These are phyloP conservation scores for Medicago ruthenica DNA, from an alignment of 306 rosid genomes.

Conservation along the genomic window DNA sequence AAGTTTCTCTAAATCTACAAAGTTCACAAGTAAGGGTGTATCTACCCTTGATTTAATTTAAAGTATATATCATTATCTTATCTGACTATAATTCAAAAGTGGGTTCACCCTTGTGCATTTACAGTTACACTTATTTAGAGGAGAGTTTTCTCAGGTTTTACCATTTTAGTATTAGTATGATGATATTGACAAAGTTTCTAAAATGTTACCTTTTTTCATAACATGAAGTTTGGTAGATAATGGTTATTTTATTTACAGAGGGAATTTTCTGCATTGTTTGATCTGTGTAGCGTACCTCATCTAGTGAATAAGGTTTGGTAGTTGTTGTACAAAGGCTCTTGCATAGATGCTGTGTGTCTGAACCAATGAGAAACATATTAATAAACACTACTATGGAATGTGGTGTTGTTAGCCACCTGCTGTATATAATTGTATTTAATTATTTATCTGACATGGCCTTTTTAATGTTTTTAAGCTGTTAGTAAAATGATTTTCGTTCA, in stretches of 20 bases:
- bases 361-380: conserved; percentile 17
- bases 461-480: conserved; percentile 1
- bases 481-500: conserved; percentile 25
- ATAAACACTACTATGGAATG: background rate
- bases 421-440: conserved; percentile 14
- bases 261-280: background rate
- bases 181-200: conserved; percentile 4
- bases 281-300: background rate
- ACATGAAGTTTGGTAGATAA: background rate
- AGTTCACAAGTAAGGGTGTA: too few species aligned
- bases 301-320: background rate
- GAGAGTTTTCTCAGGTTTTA: background rate
- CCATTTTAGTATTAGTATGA: background rate
- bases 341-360: conserved; percentile 6
- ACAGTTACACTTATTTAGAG: background rate
- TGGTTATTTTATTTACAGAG: too few species aligned
- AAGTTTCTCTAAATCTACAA: background rate
- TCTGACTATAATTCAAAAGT: background rate
- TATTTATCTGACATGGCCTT: conserved; percentile 1
- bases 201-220: background rate
- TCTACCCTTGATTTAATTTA: too few species aligned
- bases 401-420: background rate
- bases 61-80: conserved; percentile 13
- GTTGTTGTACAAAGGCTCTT: conserved; percentile 21
- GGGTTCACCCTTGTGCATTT: background rate